Evolutionary conservation across 768 basidiomycete species (phyloP).

Genomic region (Butyriboletus loyo): DNA sequence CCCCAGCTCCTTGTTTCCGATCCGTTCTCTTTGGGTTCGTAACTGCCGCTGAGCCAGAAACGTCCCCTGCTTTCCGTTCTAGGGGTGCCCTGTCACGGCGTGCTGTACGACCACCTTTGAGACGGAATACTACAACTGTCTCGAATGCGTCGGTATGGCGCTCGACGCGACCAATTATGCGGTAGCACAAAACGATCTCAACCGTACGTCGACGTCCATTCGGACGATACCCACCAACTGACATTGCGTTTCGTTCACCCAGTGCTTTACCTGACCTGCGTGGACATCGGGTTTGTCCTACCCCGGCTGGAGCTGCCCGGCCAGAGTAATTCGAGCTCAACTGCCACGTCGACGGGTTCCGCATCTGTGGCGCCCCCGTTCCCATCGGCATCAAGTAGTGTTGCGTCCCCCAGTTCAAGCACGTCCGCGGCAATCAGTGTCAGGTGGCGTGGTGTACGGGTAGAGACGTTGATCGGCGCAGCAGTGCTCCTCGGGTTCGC

Average conservation of each 20-base stretch:
- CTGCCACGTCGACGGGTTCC: background rate
- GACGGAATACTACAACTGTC: slow-evolving; percentile 39
- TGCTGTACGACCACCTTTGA: slow-evolving; percentile 44
- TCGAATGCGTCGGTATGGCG: slow-evolving; percentile 36
- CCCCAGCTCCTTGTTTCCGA: background rate
- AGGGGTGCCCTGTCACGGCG: slow-evolving; percentile 28
- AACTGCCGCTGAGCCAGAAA: background rate
- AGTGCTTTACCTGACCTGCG: slow-evolving; percentile 28
- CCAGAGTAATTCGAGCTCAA: slow-evolving; percentile 21
- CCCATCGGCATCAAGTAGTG: background rate
- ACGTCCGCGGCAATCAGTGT: background rate
- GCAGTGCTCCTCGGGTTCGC: slow-evolving; percentile 4
- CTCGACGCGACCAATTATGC: slow-evolving; percentile 28
- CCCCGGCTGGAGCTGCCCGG: slow-evolving; percentile 26
- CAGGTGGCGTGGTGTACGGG: background rate
- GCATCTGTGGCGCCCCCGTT: background rate
- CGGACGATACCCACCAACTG: background rate
- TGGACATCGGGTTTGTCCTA: slow-evolving; percentile 24
- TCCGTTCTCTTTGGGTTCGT: background rate
- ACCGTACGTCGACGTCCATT: slow-evolving; percentile 30
- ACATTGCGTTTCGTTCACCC: background rate
- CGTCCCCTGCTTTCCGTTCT: background rate
- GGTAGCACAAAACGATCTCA: slow-evolving; percentile 29
- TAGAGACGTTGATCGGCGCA: slow-evolving; percentile 1
- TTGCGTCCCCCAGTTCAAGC: background rate